A percentile compares a stretch with the other conserved stretches of the same genome.
Evolutionary conservation across 2,329 filamentous ascomycete species (phyloP).

Genomic region (Arthrocladium fulminans): DNA sequence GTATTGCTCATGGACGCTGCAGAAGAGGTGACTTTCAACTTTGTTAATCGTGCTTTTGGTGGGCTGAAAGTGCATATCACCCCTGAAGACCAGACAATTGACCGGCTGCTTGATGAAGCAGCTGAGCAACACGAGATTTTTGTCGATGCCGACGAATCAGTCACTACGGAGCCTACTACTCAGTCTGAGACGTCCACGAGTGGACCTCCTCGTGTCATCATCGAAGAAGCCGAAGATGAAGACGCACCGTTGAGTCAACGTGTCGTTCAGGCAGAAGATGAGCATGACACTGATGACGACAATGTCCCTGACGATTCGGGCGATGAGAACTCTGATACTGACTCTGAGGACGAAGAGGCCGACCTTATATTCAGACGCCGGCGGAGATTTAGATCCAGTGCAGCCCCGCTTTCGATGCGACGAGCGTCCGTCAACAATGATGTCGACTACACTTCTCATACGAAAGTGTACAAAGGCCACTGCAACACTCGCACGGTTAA

Average conservation of each 20-base stretch:
- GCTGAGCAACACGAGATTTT: conserved; percentile 20
- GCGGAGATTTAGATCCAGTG: conserved; percentile 22
- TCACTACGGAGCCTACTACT: not conserved
- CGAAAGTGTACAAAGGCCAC: conserved; percentile 52
- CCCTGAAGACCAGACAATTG: conserved; percentile 18
- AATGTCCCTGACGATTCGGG: conserved; percentile 35
- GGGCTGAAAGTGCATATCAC: conserved; percentile 43
- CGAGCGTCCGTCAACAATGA: conserved; percentile 46
- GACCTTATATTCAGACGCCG: conserved; percentile 9
- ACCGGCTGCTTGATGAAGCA: conserved; percentile 11
- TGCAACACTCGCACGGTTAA: conserved; percentile 61
- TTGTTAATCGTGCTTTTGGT: conserved; percentile 54
- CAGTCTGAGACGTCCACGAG: conserved; percentile 3
- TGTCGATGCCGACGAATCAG: not conserved
- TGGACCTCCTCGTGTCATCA: conserved; percentile 1
- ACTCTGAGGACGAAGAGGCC: conserved; percentile 17
- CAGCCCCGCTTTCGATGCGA: conserved; percentile 19
- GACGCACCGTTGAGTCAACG: not conserved
- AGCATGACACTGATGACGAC: conserved; percentile 33
- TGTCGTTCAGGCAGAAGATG: conserved; percentile 3
- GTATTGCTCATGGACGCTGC: conserved; percentile 51
- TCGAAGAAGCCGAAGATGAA: conserved; percentile 34
- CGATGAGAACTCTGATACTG: conserved; percentile 23
- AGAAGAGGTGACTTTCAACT: conserved; percentile 47
- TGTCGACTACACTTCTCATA: conserved; percentile 49